Evolutionary conservation across 2,329 filamentous ascomycete genomes (phyloP).

Genomic region (Ophiostoma himal-ulmi): DNA sequence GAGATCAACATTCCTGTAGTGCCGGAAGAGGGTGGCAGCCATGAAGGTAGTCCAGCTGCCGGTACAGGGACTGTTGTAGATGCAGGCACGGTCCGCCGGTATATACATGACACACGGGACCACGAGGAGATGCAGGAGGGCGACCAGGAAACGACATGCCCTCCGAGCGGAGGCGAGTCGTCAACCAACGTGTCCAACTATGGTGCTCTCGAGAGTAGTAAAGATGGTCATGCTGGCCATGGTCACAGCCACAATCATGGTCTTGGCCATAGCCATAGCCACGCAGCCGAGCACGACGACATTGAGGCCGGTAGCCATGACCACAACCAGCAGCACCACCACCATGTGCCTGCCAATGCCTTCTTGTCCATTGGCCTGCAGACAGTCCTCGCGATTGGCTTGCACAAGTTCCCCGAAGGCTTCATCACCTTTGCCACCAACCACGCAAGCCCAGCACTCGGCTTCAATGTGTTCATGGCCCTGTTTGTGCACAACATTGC

Average conservation of each 20-base stretch:
- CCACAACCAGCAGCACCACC: conserved; percentile 57
- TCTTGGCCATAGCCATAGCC: not conserved
- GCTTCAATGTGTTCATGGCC: conserved; percentile 88
- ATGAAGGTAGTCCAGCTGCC: not conserved
- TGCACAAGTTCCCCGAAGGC: conserved; percentile 89
- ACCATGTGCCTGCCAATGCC: conserved; percentile 90
- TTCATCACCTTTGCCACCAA: conserved; percentile 95
- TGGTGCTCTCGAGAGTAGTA: not conserved
- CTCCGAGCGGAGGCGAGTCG: conserved; percentile 12
- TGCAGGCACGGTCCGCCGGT: not conserved
- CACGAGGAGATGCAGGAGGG: conserved; percentile 32
- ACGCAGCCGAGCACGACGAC: not conserved
- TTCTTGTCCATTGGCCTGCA: conserved; percentile 95
- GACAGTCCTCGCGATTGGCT: conserved; percentile 86
- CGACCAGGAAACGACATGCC: conserved; percentile 17
- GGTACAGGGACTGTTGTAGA: not conserved
- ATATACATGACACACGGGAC: conserved; percentile 11
- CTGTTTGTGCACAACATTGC: conserved; percentile 98
- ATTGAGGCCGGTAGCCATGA: not conserved
- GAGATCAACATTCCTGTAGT: not conserved
- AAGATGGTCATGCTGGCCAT: not conserved
- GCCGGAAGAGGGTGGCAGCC: not conserved
- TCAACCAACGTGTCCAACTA: conserved; percentile 9
- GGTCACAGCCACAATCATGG: not conserved
- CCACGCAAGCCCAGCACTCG: conserved; percentile 83